Evolutionary conservation across 345 rosid genomes (phyloP).

Genomic region (Boechera retrofracta): DNA sequence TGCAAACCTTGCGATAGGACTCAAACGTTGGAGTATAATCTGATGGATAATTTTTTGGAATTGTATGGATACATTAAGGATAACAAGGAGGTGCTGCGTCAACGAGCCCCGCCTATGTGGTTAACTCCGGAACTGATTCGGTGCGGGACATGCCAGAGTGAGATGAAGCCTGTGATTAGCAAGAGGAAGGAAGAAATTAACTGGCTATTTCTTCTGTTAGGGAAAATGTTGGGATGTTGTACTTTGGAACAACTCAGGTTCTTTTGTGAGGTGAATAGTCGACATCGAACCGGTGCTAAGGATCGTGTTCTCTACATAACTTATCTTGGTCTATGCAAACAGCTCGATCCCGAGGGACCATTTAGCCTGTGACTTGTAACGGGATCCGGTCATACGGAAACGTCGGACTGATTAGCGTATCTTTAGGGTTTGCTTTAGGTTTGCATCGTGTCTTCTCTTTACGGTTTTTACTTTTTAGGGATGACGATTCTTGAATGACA

Average conservation of each 20-base stretch:
- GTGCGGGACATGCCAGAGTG: slow-evolving; percentile 58
- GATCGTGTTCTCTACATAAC: slow-evolving; percentile 68
- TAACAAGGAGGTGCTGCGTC: slow-evolving; percentile 53
- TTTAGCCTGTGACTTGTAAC: not conserved
- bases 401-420: not conserved
- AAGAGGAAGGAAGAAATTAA: slow-evolving; percentile 61
- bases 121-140: slow-evolving; percentile 51
- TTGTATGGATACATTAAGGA: slow-evolving; percentile 49
- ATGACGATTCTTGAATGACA: not conserved
- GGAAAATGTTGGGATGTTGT: slow-evolving; percentile 76
- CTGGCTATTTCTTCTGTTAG: slow-evolving; percentile 87
- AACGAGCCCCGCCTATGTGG: slow-evolving; percentile 71
- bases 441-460: not conserved
- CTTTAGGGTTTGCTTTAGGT: slow-evolving; percentile 11
- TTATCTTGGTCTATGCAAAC: slow-evolving; percentile 63
- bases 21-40: slow-evolving; percentile 52
- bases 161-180: slow-evolving; percentile 59
- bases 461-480: not conserved
- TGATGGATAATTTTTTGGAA: slow-evolving; percentile 57
- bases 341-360: slow-evolving; percentile 58
- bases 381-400: not conserved
- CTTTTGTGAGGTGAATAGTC: slow-evolving; percentile 65
- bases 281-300: slow-evolving; percentile 81
- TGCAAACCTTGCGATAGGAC: slow-evolving; percentile 66
- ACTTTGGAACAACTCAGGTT: slow-evolving; percentile 71